phyloP scores from a whole-genome alignment of 140 eudicot genomes.

The Stevia rebaudiana region DNA sequence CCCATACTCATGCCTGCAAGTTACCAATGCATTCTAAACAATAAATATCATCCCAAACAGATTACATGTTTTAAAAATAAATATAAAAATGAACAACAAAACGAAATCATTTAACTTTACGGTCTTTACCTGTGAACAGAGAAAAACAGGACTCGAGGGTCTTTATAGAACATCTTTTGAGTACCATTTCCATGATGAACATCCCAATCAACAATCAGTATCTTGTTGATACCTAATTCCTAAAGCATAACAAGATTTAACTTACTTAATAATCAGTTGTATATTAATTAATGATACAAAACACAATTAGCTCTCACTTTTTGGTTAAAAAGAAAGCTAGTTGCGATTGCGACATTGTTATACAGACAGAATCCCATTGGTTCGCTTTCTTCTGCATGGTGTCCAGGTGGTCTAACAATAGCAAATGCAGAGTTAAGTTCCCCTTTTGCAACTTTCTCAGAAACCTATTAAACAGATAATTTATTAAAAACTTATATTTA shows the following conservation, averaged over 20 bases:
- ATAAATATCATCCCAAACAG: constrained; percentile 1
- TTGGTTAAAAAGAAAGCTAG: constrained; percentile 70
- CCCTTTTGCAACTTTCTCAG: constrained; percentile 87
- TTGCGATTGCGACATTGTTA: constrained; percentile 85
- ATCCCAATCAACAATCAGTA: constrained; percentile 96
- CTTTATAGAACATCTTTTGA: constrained; percentile 81
- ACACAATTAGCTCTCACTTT: constrained; percentile 47
- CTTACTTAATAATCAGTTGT: neutral
- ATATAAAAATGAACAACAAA: neutral
- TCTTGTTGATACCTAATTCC: constrained; percentile 74
- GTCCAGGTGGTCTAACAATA: constrained; percentile 98
- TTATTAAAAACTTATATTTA: neutral
- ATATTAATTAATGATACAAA: neutral
- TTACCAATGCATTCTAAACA: constrained; percentile 10
- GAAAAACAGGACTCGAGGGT: constrained; percentile 79
- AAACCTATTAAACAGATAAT: constrained; percentile 41
- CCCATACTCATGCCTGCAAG: constrained; percentile 70
- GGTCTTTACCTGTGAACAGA: constrained; percentile 92
- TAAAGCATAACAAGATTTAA: constrained; percentile 20
- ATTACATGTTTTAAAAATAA: neutral
- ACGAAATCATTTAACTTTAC: too few relatives aligned
- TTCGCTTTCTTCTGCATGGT: constrained; percentile 74
- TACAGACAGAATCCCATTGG: constrained; percentile 93
- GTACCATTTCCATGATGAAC: constrained; percentile 99
- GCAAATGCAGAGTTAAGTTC: constrained; percentile 88